phyloP scores from a whole-genome alignment of 306 rosid genomes.

The Astragalus membranaceus region DNA sequence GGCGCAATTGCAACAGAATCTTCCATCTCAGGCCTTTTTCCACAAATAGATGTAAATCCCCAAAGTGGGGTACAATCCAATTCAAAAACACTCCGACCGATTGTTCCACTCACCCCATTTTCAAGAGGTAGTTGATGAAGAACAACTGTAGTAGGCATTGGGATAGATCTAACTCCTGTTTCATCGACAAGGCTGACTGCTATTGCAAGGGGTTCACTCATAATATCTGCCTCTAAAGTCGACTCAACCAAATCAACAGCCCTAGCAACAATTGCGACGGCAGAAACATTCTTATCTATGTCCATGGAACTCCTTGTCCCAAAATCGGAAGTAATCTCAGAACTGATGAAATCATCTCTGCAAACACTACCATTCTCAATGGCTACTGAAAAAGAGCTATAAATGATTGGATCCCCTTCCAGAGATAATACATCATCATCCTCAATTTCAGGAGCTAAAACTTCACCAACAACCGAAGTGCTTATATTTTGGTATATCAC shows the following conservation, averaged over 20 bases:
- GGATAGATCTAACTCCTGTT: conserved; percentile 33
- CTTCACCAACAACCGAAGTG: conserved; percentile 31
- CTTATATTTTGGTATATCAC: conserved; percentile 43
- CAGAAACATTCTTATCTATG: conserved; percentile 32
- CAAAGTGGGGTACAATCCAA: conserved; percentile 76
- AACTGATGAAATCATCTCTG: conserved; percentile 54
- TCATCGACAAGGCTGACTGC: conserved; percentile 48
- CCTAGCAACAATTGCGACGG: conserved; percentile 35
- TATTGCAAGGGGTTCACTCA: conserved; percentile 35
- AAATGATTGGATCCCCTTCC: conserved; percentile 65
- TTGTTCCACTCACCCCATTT: conserved; percentile 36
- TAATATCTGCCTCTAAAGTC: conserved; percentile 33
- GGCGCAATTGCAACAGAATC: conserved; percentile 70
- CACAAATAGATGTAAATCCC: conserved; percentile 69
- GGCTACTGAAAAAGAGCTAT: conserved; percentile 57
- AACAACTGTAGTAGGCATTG: conserved; percentile 33
- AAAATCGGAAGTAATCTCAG: conserved; percentile 46
- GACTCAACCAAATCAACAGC: conserved; percentile 24
- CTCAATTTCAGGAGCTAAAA: conserved; percentile 40
- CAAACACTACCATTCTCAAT: conserved; percentile 74
- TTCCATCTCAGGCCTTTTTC: conserved; percentile 97
- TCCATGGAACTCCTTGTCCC: conserved; percentile 44
- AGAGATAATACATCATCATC: conserved; percentile 69
- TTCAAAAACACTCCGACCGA: conserved; percentile 75
- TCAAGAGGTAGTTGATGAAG: conserved; percentile 56